These are phyloP conservation scores for Melaleuca quinquenervia DNA, from an alignment of 345 rosid species.

Conservation along the genomic window DNA sequence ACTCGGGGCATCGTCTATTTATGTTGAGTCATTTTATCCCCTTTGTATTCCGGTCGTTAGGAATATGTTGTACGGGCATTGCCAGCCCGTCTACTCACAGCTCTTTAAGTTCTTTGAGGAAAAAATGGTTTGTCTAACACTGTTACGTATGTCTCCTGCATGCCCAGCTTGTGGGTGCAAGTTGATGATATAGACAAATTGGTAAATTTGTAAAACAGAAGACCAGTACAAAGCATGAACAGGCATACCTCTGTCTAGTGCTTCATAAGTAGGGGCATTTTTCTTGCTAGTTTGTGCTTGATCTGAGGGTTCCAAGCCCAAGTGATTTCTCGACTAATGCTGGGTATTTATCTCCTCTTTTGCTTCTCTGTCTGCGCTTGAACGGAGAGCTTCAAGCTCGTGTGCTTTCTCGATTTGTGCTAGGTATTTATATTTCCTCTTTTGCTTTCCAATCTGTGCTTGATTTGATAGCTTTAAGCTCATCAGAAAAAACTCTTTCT, in stretches of 20 bases:
- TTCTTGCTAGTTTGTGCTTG: too few relatives aligned
- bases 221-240: not conserved
- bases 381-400: not conserved
- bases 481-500: not conserved
- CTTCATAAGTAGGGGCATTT: too few relatives aligned
- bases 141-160: not conserved
- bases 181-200: not conserved
- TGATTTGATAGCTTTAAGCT: not conserved
- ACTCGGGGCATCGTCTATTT: not conserved
- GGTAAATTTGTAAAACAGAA: not conserved
- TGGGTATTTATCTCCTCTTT: too few relatives aligned
- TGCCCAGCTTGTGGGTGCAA: not conserved
- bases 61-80: not conserved
- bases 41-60: not conserved
- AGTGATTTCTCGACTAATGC: too few relatives aligned
- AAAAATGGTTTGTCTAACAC: not conserved
- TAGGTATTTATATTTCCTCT: not conserved
- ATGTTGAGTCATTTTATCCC: not conserved
- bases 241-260: not conserved
- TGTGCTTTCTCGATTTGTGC: not conserved
- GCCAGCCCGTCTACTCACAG: not conserved
- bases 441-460: not conserved
- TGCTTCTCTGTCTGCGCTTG: not conserved
- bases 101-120: not conserved
- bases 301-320: too few relatives aligned